Evolutionary conservation across 495 filamentous ascomycete species (phyloP), one percentile per base, ranked within the genome.

Genomic region (Xylaria flabelliformis): DNA sequence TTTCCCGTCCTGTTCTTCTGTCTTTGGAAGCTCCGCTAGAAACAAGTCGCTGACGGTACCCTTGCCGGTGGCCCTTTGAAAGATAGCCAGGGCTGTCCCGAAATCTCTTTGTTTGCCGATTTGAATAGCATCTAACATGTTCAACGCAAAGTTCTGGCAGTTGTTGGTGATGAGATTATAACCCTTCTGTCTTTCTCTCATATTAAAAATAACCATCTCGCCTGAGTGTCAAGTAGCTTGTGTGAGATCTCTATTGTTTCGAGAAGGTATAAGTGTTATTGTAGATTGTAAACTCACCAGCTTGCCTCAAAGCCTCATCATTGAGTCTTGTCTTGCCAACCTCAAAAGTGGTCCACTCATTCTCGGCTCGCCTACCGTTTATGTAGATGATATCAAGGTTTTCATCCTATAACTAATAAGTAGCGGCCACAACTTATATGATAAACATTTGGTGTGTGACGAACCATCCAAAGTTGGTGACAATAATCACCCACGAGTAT

Each of bases 101-200:
- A 85, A 84, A 61, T 84, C 69, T 17, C 71, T 68, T 44, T 81
- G 80, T 48, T 69, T 74, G 17, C 82, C 80, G 65, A 82, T 73
- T 72, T 84, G 80, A 44, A 85, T 83, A 48, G 81, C 81, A 56
- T 85, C 79, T 32, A 85, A 75, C 67, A 85, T 71, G 34, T 72
- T 62, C n/a, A 83, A 65, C 4, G 82, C 83, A 69, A 79, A 86
- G 66, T 81, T 85, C 74, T 86, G 84, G 72, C 84, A 86, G 78
- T 86, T 86, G 72, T 86, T 86, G 64, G 74, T 80, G 74, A 86
- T 84, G 44, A 86, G 73, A 72, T 84, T 83, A 77, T 86, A 86
- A 13, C 73, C 82, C 2, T 82, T 73, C 61, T 78, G 74, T 64
- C 76, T 80, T 26, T 68, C 63, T 46, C 83, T 72, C 80, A 86